These are phyloP conservation scores for Picea sitchensis DNA, from an alignment of 75 land plant species.

Conservation along the genomic window DNA sequence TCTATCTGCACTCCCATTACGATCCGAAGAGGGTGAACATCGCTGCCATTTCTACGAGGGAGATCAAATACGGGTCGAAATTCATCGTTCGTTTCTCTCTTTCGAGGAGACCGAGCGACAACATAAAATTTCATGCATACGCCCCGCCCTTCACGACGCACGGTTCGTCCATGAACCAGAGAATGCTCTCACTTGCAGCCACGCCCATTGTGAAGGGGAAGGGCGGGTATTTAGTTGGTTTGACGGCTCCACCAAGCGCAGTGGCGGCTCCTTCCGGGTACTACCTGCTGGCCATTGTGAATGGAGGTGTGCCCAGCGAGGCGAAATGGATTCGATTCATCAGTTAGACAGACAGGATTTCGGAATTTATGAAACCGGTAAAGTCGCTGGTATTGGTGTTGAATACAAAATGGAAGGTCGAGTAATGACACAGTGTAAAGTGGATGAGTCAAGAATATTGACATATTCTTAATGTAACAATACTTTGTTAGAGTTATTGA, in stretches of 20 bases:
- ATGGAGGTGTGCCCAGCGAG: constrained; percentile 39
- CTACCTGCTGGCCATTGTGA: constrained; percentile 47
- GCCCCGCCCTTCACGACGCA: constrained; percentile 63
- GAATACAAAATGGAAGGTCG: too few relatives aligned
- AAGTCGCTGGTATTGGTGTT: too few relatives aligned
- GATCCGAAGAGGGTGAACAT: constrained; percentile 13
- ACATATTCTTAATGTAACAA: too few relatives aligned
- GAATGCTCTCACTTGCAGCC: constrained; percentile 38
- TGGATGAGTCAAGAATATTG: too few relatives aligned
- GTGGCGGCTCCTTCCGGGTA: constrained; percentile 58
- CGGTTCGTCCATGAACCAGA: constrained; percentile 53
- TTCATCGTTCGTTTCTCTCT: constrained; percentile 21
- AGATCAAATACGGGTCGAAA: constrained; percentile 8
- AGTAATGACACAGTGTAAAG: too few relatives aligned
- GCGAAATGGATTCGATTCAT: constrained; percentile 39
- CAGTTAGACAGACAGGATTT: not conserved
- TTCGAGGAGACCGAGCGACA: not conserved
- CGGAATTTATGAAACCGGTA: too few relatives aligned
- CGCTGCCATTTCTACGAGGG: not conserved
- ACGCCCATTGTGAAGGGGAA: too few relatives aligned
- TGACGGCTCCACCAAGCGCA: constrained; percentile 40
- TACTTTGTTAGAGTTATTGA: too few relatives aligned
- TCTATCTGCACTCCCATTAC: constrained; percentile 16
- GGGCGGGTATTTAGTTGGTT: not conserved
- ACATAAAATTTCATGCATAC: constrained; percentile 27